Percentiles rank a stretch among this genome's conserved stretches.
Evolutionary conservation across 345 rosid species (phyloP).

Genomic region (Eucalyptus polyanthemos): DNA sequence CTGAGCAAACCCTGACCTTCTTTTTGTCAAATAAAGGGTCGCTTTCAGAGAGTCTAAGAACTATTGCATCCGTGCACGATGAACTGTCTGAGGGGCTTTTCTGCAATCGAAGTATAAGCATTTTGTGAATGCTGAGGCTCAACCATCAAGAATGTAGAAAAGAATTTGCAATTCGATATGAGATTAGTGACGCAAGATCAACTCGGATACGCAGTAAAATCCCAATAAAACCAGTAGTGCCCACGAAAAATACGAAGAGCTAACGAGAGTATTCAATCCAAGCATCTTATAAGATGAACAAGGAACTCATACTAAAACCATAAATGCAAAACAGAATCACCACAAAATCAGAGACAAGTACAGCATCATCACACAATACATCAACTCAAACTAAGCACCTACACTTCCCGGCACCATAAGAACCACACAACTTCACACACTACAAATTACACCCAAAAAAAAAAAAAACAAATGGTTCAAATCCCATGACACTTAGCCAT

Average conservation of each 20-base stretch:
- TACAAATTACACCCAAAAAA: not conserved
- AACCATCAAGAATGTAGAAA: not conserved
- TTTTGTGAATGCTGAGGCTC: not conserved
- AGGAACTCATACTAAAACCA: not conserved
- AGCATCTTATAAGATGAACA: not conserved
- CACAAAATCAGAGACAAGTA: not conserved
- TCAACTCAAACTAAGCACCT: not conserved
- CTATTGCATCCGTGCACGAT: constrained; percentile 12
- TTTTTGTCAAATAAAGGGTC: constrained; percentile 51
- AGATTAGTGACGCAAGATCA: fast-evolving
- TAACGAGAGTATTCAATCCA: not conserved
- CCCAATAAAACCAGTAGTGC: not conserved
- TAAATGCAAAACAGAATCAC: not conserved
- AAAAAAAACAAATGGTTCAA: not conserved
- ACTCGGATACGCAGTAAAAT: not conserved
- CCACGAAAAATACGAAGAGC: fast-evolving
- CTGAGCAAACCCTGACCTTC: constrained; percentile 28
- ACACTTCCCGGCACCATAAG: not conserved
- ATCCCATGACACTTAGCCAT: not conserved
- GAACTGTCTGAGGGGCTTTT: constrained; percentile 4
- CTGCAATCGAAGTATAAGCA: constrained; percentile 14
- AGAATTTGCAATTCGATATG: not conserved
- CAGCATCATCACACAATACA: not conserved
- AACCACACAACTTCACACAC: not conserved
- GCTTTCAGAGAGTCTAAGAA: constrained; percentile 36